Evolutionary conservation across 352 stramenopile genomes (phyloP), one percentile per base, ranked within the genome.

Genomic region (Saprolegnia parasitica): DNA sequence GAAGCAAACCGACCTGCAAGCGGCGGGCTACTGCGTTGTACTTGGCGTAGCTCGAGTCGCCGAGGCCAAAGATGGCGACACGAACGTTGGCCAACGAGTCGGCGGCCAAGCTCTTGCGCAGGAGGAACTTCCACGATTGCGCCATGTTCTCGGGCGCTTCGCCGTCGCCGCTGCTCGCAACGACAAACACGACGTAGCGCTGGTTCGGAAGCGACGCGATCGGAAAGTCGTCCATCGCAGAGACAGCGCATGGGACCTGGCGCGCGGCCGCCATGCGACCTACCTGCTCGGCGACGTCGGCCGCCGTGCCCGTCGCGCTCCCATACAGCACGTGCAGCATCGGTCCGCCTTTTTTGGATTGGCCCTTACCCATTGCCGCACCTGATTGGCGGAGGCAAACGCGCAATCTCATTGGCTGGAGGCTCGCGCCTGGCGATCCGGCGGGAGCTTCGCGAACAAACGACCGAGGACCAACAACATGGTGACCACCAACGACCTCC

Each of bases 71-170:
- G 54, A 98, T 86, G 4, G 91, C 89, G 47, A 97, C 76, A 8
- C 81, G 71, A 21, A 97, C 77, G 29, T 74, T 74, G 2, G 32
- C 16, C 4, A 98, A 80, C 77, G 84, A 96, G 29, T 87, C 73
- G 13, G 63, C 46, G 5, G 77, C 68, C 13, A 98, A 76, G 11
- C 74, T 89, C 72, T 91, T 96, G n/a, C 86, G 86, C 62, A 97
- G 72, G 50, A 98, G 76, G 74, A 78, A 85, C 20, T 81, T 84
- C 90, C 91, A 98, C 26, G 84, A 75, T 21, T 66, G 73, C 42
- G 77, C 84, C 92, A 98, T 97, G 72, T 97, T 97, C 63, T 92
- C 87, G 0, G 93, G 92, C 32, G 86, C 80, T 52, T 98, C 91
- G 26, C 93, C 93, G 68, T 98, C 91, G 65, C 93, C 93, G 32